Conservation (phyloP, 257 asterid species). For the Penstemon eatonii region DNA sequence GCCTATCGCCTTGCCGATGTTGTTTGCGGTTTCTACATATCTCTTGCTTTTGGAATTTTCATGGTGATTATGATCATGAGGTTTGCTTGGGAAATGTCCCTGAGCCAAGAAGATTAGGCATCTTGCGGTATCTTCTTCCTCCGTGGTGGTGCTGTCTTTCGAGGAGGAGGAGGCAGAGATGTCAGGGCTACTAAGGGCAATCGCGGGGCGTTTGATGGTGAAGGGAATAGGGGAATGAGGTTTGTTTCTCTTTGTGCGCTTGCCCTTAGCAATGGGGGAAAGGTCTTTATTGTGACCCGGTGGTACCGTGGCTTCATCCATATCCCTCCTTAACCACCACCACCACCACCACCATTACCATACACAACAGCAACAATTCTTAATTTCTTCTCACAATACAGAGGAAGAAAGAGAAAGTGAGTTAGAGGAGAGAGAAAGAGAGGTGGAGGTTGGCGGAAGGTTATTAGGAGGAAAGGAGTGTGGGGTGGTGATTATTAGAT, state of each 20-base stretch:
- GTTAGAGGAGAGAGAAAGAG: background rate
- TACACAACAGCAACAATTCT: constrained; percentile 6
- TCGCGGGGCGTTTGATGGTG: constrained; percentile 26
- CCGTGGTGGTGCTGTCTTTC: constrained; percentile 39
- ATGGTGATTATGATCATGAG: no score
- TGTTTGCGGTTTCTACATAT: background rate
- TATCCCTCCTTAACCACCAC: constrained; percentile 34
- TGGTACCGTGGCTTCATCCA: constrained; percentile 39
- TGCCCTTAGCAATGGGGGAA: constrained; percentile 47
- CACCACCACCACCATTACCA: constrained; percentile 40
- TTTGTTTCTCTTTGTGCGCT: constrained; percentile 53
- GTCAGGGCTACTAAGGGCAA: background rate
- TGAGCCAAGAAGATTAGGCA: constrained; percentile 57
- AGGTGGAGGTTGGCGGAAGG: constrained; percentile 30
- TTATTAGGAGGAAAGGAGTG: constrained; percentile 32
- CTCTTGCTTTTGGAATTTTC: no score
- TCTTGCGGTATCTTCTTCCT: constrained; percentile 60
- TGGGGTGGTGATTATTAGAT: constrained; percentile 35
- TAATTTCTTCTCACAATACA: constrained; percentile 11
- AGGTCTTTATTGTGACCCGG: background rate
- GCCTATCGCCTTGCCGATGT: background rate
- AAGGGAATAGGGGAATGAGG: constrained; percentile 48
- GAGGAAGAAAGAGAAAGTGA: constrained; percentile 30
- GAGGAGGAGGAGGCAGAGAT: no score
- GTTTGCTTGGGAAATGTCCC: constrained; percentile 23